Base-by-base conservation (phyloP, 257 asterid genomes). In the Lavandula angustifolia region DNA sequence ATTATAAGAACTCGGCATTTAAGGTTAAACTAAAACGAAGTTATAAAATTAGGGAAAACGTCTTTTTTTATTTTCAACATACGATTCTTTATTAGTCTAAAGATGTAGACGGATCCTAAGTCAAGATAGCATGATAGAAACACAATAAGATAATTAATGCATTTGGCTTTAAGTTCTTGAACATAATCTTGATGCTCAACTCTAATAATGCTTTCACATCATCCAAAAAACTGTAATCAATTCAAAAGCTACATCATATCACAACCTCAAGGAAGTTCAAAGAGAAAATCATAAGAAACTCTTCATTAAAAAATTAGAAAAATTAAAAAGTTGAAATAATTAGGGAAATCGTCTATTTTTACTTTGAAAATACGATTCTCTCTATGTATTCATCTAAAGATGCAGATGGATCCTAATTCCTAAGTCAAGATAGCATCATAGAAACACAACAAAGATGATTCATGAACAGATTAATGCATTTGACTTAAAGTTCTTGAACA, bases 171-270 rank as follows among this genome's bases (percentile, higher is more conserved):
- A 41, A 40, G 27, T 17, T 4, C 62, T 31, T 31, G 16, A 56
- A 56, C 42, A 18, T 8, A 47, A 29, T 37, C 66, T n/a, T 55
- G 66, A 56, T n/a, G 46, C 8, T 31, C 34, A 17, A 32, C 11
- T 33, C n/a, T 54, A 63, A 22, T 22, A 1, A 22, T 22, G 27
- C 27, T 22, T 22, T 22, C 1, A 22, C 33, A 37, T 14, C 52
- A 48, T 27, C 44, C 14, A 64, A 1, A 6, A 42, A 6, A 70
- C 29, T 13, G 43, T 8, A 37, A 70, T 1, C 6, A 60, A 62
- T 31, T 43, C 49, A 64, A 54, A 43, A 52, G 50, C 49, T 18
- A 7, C 42, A 60, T 7, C 58, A 71, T 37, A 73, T 58, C 12
- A 64, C 27, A 22, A 22, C 29, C 7, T 18, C 33, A 38, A 34